These are phyloP conservation scores for Brassica rapa DNA, from an alignment of 345 rosid species.

Conservation along the genomic window DNA sequence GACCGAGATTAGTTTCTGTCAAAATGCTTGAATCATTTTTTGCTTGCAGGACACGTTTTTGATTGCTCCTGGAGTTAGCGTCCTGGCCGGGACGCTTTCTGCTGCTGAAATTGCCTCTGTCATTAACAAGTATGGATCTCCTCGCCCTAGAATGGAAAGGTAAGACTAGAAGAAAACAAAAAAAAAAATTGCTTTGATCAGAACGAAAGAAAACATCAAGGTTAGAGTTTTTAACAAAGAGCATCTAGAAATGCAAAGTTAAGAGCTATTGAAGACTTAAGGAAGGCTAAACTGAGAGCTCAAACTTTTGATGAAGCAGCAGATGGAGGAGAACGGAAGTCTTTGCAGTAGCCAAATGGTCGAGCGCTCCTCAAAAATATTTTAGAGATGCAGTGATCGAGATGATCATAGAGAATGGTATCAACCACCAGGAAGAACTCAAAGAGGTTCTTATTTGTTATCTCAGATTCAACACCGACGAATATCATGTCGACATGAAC, in stretches of 20 bases:
- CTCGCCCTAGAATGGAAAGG: no score
- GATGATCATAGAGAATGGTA: constrained; percentile 74
- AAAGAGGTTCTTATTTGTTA: constrained; percentile 88
- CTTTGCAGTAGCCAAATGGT: constrained; percentile 72
- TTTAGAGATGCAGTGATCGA: constrained; percentile 87
- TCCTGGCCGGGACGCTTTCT: no score
- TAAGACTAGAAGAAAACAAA: no score
- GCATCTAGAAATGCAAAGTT: constrained; percentile 55
- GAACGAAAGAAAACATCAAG: constrained; percentile 52
- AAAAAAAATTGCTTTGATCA: no score
- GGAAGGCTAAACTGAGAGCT: constrained; percentile 55
- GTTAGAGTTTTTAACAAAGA: constrained; percentile 64
- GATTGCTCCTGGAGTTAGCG: no score
- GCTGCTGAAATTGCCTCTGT: no score
- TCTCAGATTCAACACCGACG: constrained; percentile 67
- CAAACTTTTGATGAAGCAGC: constrained; percentile 19
- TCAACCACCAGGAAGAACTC: constrained; percentile 60
- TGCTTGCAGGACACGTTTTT: no score
- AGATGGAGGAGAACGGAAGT: constrained; percentile 47
- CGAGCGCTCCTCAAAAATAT: constrained; percentile 68
- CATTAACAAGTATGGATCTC: no score
- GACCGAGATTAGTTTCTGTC: no score
- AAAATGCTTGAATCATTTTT: no score
- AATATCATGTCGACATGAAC: constrained; percentile 71
- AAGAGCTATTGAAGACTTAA: constrained; percentile 62